Evolutionary conservation across 1,284 basidiomycete species (phyloP), one percentile per base, ranked within the genome.

Genomic region (Moesziomyces sp.): DNA sequence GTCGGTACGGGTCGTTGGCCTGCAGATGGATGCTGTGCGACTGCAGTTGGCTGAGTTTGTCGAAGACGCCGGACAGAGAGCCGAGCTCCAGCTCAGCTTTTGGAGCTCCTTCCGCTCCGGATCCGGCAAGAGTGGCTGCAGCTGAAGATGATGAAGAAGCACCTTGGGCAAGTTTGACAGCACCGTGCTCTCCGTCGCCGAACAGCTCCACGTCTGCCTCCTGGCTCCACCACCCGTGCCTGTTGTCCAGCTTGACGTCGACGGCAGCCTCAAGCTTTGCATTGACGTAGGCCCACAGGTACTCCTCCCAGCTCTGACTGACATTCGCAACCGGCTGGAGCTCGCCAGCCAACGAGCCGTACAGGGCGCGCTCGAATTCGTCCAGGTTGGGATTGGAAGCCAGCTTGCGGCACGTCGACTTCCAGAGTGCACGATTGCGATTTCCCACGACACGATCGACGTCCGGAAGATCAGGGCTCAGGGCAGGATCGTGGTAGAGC

Each of bases 231-330:
- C 81, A 84, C 40, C 68, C 72, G n/a, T 68, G 69, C 18, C 69
- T 55, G 11, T 56, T 52, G 16, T 77, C 75, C 28, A 86, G 79
- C 21, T 76, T 90, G 19, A 86, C 86, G 43, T 88, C 89, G 75
- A 92, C 88, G 61, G 90, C 90, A 67, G 92, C 90, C 84, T 98
- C 94, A 74, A 93, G 91, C 34, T 93, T 87, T 47, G 94, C 88
- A 77, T 91, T 91, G 60, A 96, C 87, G 74, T 93, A 91, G 1
- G 93, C 93, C 97, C 96, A 99, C 0, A 98, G 87, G 74, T 94
- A 90, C 81, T 99, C 96, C 82, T 95, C 92, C 94, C 95, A 99
- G 35, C 77, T 75, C 38, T 90, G 86, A 80, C 93, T 95, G 5
- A 92, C 91, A 0, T 90, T 88, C 3, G 88, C 80, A 11, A 98